These are phyloP conservation scores for Coniochaeta sp. DNA, from an alignment of 2,329 filamentous ascomycete species.

Conservation along the genomic window DNA sequence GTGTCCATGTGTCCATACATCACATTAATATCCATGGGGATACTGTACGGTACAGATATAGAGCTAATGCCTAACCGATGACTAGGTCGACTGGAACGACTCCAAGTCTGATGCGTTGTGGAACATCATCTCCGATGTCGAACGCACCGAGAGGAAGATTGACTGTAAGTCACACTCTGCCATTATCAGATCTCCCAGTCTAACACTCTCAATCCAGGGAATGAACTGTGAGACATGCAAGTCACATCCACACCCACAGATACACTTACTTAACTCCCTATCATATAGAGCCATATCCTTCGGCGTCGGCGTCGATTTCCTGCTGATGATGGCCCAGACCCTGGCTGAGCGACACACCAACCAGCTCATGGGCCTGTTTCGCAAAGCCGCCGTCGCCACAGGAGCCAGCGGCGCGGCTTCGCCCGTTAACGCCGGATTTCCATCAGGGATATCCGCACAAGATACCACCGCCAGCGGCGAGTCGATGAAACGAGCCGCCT, in stretches of 20 bases:
- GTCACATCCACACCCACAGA: constrained; percentile 6
- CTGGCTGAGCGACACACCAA: constrained; percentile 86
- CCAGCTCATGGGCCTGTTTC: constrained; percentile 84
- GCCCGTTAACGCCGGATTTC: constrained; percentile 39
- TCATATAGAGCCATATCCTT: constrained; percentile 62
- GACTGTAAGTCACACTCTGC: constrained; percentile 56
- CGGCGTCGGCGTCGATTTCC: constrained; percentile 77
- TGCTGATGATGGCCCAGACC: constrained; percentile 90
- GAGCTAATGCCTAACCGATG: neutral
- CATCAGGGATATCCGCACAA: constrained; percentile 23
- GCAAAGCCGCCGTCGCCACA: constrained; percentile 54
- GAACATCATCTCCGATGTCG: constrained; percentile 75
- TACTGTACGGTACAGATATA: neutral
- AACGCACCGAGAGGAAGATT: constrained; percentile 61
- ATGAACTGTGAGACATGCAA: constrained; percentile 54
- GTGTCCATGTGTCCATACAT: constrained; percentile 14
- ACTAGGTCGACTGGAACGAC: constrained; percentile 80
- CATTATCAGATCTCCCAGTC: constrained; percentile 1
- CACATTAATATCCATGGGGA: neutral
- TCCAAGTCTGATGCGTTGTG: constrained; percentile 82
- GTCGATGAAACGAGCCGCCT: constrained; percentile 43
- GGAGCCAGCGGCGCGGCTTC: constrained; percentile 48
- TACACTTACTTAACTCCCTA: constrained; percentile 12
- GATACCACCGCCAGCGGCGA: constrained; percentile 27
- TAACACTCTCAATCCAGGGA: constrained; percentile 46